Conservation (phyloP, 2,329 filamentous ascomycete species). For the Curvularia sp. region DNA sequence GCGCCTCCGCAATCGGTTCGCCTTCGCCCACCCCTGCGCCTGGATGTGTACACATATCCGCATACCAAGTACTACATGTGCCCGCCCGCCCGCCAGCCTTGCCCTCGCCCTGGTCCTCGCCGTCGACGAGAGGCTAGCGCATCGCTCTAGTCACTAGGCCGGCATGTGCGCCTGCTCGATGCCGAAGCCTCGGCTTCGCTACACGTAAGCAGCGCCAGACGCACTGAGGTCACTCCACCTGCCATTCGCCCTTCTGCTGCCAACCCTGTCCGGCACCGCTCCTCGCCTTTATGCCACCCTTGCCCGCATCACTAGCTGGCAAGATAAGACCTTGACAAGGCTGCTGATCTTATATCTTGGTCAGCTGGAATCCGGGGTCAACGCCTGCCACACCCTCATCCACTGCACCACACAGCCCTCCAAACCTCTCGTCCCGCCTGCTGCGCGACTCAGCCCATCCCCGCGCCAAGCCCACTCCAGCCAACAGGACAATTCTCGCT, state of each 20-base stretch:
- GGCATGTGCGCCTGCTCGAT: slow-evolving; percentile 26
- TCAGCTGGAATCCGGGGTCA: slow-evolving; percentile 31
- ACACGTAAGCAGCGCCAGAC: slow-evolving; percentile 25
- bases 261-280: slow-evolving; percentile 1
- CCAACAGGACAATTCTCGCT: slow-evolving; percentile 11
- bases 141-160: slow-evolving; percentile 8
- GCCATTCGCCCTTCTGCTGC: not conserved
- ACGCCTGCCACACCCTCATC: slow-evolving; percentile 10
- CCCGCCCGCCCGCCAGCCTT: not conserved
- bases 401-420: slow-evolving; percentile 13
- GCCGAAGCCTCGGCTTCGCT: slow-evolving; percentile 18
- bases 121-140: not conserved
- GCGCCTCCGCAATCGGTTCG: not conserved
- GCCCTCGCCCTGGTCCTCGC: not conserved
- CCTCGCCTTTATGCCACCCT: slow-evolving; percentile 11
- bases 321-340: slow-evolving; percentile 19
- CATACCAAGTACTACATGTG: no score
- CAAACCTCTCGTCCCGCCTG: slow-evolving; percentile 21
- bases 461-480: slow-evolving; percentile 10
- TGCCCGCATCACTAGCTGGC: slow-evolving; percentile 18
- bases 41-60: no score
- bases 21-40: no score
- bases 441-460: slow-evolving; percentile 16
- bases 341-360: slow-evolving; percentile 26
- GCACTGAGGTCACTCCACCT: not conserved